Conservation (phyloP, 2,329 filamentous ascomycete genomes). For the Zasmidium angulare region DNA sequence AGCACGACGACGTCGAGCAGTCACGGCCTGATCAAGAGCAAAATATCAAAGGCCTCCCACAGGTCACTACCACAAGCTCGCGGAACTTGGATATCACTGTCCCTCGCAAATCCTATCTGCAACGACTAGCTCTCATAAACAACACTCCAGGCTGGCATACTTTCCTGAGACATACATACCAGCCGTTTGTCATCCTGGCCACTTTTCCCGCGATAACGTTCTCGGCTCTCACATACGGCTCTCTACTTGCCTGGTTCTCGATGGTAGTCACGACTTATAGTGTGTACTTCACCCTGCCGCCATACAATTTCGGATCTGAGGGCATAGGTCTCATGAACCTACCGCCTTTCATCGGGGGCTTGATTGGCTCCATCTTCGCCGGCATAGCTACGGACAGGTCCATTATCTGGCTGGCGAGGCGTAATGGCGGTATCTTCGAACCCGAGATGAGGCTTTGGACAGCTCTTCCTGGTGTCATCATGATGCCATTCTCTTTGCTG, state of each 20-base stretch:
- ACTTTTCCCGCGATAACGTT: conserved; percentile 39
- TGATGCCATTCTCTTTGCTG: conserved; percentile 20
- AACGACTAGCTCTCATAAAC: conserved; percentile 7
- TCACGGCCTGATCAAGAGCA: neutral
- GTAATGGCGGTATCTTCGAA: conserved; percentile 26
- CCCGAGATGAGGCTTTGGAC: conserved; percentile 26
- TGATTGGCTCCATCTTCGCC: conserved; percentile 18
- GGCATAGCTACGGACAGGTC: conserved; percentile 18
- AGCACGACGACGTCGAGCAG: neutral
- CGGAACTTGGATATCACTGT: conserved; percentile 2
- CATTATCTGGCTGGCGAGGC: conserved; percentile 19
- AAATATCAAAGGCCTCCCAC: neutral
- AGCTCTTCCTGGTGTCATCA: conserved; percentile 13
- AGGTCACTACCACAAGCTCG: neutral
- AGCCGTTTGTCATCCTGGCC: conserved; percentile 35
- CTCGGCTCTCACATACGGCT: conserved; percentile 35
- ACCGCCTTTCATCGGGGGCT: conserved; percentile 42
- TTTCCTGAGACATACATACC: conserved; percentile 12
- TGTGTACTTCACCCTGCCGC: conserved; percentile 33
- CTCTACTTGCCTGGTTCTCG: conserved; percentile 37
- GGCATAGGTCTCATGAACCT: conserved; percentile 51
- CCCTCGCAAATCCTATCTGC: conserved; percentile 11
- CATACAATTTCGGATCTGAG: conserved; percentile 47
- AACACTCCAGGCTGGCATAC: conserved; percentile 1
- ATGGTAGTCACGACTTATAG: conserved; percentile 37